Evolutionary conservation across 1,284 basidiomycete genomes (phyloP).

Genomic region (Neotropicomus parvogracilis): DNA sequence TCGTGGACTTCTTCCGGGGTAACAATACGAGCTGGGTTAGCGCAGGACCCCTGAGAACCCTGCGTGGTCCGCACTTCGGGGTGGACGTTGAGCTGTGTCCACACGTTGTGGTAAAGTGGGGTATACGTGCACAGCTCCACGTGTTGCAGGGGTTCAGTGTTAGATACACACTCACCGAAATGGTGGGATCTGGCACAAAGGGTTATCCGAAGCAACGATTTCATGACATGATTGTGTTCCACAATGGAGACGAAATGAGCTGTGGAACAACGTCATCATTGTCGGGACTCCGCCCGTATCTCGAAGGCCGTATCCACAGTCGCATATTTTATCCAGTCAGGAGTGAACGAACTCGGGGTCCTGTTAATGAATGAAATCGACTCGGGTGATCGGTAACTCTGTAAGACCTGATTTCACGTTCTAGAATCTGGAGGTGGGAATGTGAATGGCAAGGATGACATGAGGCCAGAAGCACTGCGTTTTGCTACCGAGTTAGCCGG

Average conservation of each 20-base stretch:
- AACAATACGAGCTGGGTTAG: conserved; percentile 19
- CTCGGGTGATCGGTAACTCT: conserved; percentile 25
- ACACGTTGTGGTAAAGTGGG: conserved; percentile 15
- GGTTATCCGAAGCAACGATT: not conserved
- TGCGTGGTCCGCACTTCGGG: conserved; percentile 10
- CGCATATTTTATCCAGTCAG: conserved; percentile 3
- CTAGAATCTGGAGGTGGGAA: conserved; percentile 26
- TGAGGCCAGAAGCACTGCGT: conserved; percentile 29
- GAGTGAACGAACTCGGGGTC: conserved; percentile 20
- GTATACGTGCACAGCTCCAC: conserved; percentile 17
- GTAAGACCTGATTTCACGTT: conserved; percentile 17
- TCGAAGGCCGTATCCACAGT: not conserved
- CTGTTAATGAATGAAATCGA: conserved; percentile 12
- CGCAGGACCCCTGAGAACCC: conserved; percentile 22
- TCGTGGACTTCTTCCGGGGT: conserved; percentile 24
- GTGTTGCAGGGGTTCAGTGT: conserved; percentile 8
- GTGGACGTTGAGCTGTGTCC: conserved; percentile 2
- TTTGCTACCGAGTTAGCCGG: conserved; percentile 16
- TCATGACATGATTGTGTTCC: not conserved
- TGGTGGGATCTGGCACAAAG: not conserved
- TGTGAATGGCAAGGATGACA: conserved; percentile 29
- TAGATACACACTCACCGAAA: conserved; percentile 6
- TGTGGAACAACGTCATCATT: not conserved
- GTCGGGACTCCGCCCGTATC: conserved; percentile 6
- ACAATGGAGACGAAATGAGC: conserved; percentile 1